Base-by-base conservation (phyloP, 805 yeast species). In the Yarrowia deformans region DNA sequence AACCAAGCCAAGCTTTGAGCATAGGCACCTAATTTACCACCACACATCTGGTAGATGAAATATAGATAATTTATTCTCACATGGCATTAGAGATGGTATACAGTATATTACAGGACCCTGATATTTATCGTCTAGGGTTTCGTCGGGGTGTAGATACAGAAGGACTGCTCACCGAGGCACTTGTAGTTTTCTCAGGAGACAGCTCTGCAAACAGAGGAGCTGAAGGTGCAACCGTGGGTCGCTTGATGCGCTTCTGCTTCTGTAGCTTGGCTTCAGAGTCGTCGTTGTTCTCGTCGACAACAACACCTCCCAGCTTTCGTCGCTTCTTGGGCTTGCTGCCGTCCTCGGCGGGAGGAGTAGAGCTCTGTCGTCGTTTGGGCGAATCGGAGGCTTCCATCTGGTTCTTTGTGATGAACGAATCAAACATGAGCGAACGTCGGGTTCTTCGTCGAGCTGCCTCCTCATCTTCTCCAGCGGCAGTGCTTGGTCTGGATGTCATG, bases 1-100 rank as follows among this genome's bases (percentile, higher is more conserved):
- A 70, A 77, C 35, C 68, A 63, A 40, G 55, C 68, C 56, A 63
- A 49, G 68, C 68, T 63, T 39, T 63, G 39, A 63, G 35, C 60
- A 18, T 23, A 23, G 18, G 13, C n/a, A 18, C 23, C 14, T 23
- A 10, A 48, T 48, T 3, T 16, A n/a, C 40, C 10, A n/a, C 55
- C 2, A 40, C 18, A 40, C 43, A 18, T n/a, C 40, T 50, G 43
- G 40, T 54, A 19, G 32, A 54, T 54, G 23, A 37, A 39, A 54
- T 39, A 54, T 54, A 54, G 60, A 54, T 54, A 54, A 54, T 54
- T 39, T 54, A 54, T 54, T 54, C 56, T 34, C n/a, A 29, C 34
- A 49, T 49, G 39, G 19, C 37, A 43, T 43, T 2, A 23, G 46
- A 8, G 2, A 5, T 12, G 50, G 13, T 12, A 23, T 23, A n/a